These are phyloP conservation scores for Ganoderma meredithae DNA, from an alignment of 1,284 basidiomycete genomes.

Conservation along the genomic window DNA sequence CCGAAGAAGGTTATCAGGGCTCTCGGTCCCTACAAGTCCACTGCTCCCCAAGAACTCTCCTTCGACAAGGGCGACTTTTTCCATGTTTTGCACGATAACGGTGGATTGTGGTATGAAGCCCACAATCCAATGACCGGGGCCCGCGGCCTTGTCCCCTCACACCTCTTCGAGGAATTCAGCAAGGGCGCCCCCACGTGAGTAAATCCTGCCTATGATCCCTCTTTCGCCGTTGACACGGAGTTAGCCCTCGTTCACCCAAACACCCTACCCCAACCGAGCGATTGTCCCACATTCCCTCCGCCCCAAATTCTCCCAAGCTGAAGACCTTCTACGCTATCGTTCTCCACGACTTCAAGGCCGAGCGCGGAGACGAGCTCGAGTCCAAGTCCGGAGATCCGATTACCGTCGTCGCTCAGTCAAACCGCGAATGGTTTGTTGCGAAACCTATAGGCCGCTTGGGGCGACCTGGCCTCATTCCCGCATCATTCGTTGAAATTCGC, in stretches of 20 bases:
- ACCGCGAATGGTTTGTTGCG: slow-evolving; percentile 89
- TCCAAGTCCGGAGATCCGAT: slow-evolving; percentile 95
- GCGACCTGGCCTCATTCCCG: slow-evolving; percentile 95
- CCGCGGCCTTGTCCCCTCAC: slow-evolving; percentile 88
- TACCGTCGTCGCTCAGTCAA: slow-evolving; percentile 90
- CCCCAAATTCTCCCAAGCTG: slow-evolving; percentile 49
- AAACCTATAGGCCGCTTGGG: slow-evolving; percentile 96
- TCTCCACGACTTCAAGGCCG: slow-evolving; percentile 94
- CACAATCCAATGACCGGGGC: slow-evolving; percentile 93
- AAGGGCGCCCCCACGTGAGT: slow-evolving; percentile 75
- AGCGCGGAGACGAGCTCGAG: slow-evolving; percentile 95
- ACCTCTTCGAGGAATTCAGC: slow-evolving; percentile 87
- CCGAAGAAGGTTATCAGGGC: slow-evolving; percentile 98
- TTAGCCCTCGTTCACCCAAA: slow-evolving; percentile 33
- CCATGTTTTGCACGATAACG: slow-evolving; percentile 80
- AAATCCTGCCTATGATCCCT: not conserved
- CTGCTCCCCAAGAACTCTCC: slow-evolving; percentile 86
- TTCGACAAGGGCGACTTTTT: slow-evolving; percentile 98
- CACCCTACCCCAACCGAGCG: slow-evolving; percentile 25
- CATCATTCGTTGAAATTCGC: slow-evolving; percentile 94
- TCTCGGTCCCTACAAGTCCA: slow-evolving; percentile 71
- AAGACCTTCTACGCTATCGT: slow-evolving; percentile 92
- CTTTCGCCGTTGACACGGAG: not conserved
- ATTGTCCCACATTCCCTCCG: slow-evolving; percentile 39
- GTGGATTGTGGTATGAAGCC: slow-evolving; percentile 81